Conservation (phyloP, 2,329 filamentous ascomycete species). For the Diaporthe vexans region DNA sequence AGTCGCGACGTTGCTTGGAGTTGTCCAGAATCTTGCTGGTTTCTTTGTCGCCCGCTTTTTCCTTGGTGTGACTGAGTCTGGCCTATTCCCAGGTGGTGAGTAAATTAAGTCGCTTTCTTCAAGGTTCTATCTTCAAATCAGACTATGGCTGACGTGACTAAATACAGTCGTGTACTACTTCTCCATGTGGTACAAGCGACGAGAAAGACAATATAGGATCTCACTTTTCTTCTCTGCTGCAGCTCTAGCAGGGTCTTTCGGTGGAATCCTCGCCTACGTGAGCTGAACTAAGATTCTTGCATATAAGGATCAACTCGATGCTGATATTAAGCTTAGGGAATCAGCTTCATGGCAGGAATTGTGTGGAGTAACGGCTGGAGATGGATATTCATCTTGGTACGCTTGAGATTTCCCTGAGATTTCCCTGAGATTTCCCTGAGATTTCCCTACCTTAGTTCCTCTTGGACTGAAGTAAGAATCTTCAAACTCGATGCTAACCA, state of each 20-base stretch:
- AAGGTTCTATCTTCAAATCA: too few species aligned
- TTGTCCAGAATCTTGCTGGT: slow-evolving; percentile 63
- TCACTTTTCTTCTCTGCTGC: slow-evolving; percentile 70
- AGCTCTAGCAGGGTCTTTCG: slow-evolving; percentile 68
- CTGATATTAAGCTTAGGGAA: slow-evolving; percentile 55
- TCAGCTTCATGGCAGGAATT: slow-evolving; percentile 66
- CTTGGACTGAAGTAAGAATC: background rate
- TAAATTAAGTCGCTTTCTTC: background rate
- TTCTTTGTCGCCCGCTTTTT: slow-evolving; percentile 69
- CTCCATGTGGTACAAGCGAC: slow-evolving; percentile 69
- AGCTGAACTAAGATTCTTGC: slow-evolving; percentile 39
- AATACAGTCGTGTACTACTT: slow-evolving; percentile 66
- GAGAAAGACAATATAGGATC: slow-evolving; percentile 67
- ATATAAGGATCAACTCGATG: background rate
- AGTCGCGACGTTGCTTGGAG: slow-evolving; percentile 65
- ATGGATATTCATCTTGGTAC: slow-evolving; percentile 73
- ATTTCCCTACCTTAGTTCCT: too few species aligned
- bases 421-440: too few species aligned
- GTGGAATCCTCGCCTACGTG: slow-evolving; percentile 68
- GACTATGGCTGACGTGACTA: slow-evolving; percentile 54
- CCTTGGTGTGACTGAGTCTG: slow-evolving; percentile 67
- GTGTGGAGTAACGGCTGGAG: slow-evolving; percentile 67
- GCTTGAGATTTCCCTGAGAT: slow-evolving; percentile 36
- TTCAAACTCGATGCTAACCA: background rate
- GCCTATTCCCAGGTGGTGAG: slow-evolving; percentile 59